phyloP scores from a whole-genome alignment of 169 alveolate genomes.

The Babesia caballi region DNA sequence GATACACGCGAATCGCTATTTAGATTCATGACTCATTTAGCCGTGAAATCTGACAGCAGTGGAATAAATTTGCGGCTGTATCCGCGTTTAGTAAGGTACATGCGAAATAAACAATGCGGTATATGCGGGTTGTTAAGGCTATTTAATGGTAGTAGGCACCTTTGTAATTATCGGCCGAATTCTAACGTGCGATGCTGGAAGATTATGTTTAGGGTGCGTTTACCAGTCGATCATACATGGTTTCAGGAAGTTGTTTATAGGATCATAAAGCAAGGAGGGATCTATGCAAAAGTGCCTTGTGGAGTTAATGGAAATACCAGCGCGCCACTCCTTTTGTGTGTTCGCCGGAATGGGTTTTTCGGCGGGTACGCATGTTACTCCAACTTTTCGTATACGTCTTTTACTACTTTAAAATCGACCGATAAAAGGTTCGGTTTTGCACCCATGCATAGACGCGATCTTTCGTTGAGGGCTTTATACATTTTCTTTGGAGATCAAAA shows the following conservation, averaged over 20 bases:
- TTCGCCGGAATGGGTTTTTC: constrained; percentile 17
- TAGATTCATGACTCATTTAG: neutral
- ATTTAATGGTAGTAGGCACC: neutral
- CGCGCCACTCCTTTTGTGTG: constrained; percentile 50
- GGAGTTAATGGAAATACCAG: constrained; percentile 1
- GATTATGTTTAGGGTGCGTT: constrained; percentile 21
- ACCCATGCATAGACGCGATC: neutral
- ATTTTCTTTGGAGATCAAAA: neutral
- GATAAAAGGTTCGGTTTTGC: constrained; percentile 6
- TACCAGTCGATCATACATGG: constrained; percentile 53
- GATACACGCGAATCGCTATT: neutral
- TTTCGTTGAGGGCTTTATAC: constrained; percentile 16
- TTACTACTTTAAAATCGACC: constrained; percentile 32
- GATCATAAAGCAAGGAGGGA: constrained; percentile 21
- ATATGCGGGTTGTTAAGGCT: neutral
- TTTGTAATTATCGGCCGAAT: neutral
- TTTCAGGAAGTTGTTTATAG: constrained; percentile 39
- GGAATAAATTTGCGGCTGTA: neutral
- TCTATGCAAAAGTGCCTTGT: neutral
- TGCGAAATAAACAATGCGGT: neutral
- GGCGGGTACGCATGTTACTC: constrained; percentile 35
- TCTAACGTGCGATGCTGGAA: neutral
- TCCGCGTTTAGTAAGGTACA: neutral
- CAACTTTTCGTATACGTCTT: constrained; percentile 30
- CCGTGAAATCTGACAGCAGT: neutral